Evolutionary conservation across 2,329 filamentous ascomycete genomes (phyloP).

Genomic region (Venturia aucupariae): DNA sequence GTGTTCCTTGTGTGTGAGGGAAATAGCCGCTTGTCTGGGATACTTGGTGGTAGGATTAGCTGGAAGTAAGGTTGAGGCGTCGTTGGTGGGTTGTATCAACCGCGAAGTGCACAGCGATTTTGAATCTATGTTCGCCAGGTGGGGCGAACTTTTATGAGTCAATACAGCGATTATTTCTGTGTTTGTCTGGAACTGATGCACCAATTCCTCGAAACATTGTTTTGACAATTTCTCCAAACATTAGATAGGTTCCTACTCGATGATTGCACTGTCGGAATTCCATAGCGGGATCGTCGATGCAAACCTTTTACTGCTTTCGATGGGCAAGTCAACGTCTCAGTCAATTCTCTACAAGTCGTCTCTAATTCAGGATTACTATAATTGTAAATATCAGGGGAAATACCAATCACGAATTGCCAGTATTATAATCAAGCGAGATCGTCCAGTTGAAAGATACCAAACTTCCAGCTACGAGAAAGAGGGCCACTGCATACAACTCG

Average conservation of each 20-base stretch:
- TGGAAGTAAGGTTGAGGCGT: not conserved
- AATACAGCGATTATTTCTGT: not conserved
- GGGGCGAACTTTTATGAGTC: not conserved
- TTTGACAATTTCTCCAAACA: not conserved
- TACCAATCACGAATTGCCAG: too few relatives aligned
- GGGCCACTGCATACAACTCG: not conserved
- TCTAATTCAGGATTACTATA: too few relatives aligned
- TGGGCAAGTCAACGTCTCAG: too few relatives aligned
- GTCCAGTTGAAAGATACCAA: too few relatives aligned
- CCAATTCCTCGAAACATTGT: not conserved
- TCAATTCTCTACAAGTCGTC: too few relatives aligned
- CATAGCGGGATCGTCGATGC: too few relatives aligned
- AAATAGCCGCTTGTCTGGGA: not conserved
- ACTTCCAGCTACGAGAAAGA: not conserved
- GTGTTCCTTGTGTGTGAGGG: not conserved
- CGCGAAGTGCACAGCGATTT: not conserved
- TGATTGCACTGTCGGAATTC: too few relatives aligned
- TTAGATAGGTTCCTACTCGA: too few relatives aligned
- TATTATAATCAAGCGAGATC: too few relatives aligned
- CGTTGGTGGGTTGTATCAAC: not conserved
- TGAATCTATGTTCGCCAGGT: not conserved
- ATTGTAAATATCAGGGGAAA: too few relatives aligned
- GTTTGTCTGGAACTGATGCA: not conserved
- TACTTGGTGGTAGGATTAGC: not conserved
- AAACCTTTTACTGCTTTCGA: too few relatives aligned